These are phyloP conservation scores for Botrytis squamosa DNA, from an alignment of 2,329 filamentous ascomycete species.

Conservation along the genomic window DNA sequence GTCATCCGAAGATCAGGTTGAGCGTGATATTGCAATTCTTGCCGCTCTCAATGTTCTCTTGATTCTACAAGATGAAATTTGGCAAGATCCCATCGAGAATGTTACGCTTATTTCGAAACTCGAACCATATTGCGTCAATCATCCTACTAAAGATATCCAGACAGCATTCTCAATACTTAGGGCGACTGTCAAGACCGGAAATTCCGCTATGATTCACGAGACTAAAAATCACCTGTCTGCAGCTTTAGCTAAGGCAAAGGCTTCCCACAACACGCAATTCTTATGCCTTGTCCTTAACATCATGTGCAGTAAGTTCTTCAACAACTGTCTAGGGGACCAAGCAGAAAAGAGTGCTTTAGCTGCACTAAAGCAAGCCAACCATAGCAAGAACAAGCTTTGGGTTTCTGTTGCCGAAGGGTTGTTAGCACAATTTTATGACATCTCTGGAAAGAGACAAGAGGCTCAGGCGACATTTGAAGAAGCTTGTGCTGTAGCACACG, in stretches of 20 bases:
- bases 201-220: slow-evolving; percentile 65
- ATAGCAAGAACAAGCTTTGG: slow-evolving; percentile 72
- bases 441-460: slow-evolving; percentile 62
- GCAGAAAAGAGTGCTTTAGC: slow-evolving; percentile 74
- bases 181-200: slow-evolving; percentile 63
- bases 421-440: slow-evolving; percentile 71
- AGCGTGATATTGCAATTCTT: slow-evolving; percentile 64
- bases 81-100: slow-evolving; percentile 58
- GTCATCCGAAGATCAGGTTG: slow-evolving; percentile 48
- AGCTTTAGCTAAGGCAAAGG: slow-evolving; percentile 68
- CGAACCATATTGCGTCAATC: slow-evolving; percentile 64
- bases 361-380: slow-evolving; percentile 64
- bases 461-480: slow-evolving; percentile 48
- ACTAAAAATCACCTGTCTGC: slow-evolving; percentile 76
- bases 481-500: slow-evolving; percentile 39
- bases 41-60: slow-evolving; percentile 67
- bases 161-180: slow-evolving; percentile 76
- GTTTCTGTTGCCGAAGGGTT: slow-evolving; percentile 78
- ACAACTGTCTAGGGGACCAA: slow-evolving; percentile 67
- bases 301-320: slow-evolving; percentile 71
- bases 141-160: slow-evolving; percentile 71
- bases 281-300: slow-evolving; percentile 80
- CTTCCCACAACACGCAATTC: slow-evolving; percentile 72
- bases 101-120: slow-evolving; percentile 63
- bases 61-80: slow-evolving; percentile 64